Evolutionary conservation across 2,329 filamentous ascomycete genomes (phyloP).

Genomic region (Beauveria australis): DNA sequence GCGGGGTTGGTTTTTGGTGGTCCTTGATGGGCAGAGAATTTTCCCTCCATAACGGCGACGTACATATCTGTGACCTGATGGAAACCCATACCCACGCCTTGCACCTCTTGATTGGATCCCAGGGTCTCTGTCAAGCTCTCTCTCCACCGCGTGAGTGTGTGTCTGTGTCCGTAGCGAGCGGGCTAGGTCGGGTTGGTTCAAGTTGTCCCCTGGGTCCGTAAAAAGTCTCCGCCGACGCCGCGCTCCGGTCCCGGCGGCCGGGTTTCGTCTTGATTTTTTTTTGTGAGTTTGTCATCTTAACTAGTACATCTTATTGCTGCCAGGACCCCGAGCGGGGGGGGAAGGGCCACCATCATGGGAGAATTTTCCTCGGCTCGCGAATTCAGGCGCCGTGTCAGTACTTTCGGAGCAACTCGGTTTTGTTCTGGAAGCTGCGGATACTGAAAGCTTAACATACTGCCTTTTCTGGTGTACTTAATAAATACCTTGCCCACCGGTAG

Average conservation of each 20-base stretch:
- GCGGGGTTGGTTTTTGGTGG: neutral
- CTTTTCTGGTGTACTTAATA: neutral
- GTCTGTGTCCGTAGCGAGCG: neutral
- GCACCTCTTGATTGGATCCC: neutral
- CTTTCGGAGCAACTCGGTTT: too few species aligned
- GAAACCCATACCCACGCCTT: conserved; percentile 1
- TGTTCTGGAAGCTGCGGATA: neutral
- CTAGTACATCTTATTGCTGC: neutral
- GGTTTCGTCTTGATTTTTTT: neutral
- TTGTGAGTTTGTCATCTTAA: neutral
- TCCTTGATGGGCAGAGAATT: conserved; percentile 6
- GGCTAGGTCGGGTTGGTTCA: neutral
- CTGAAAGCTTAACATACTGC: neutral
- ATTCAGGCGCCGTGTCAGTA: too few species aligned
- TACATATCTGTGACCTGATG: conserved; percentile 5
- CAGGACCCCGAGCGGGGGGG: neutral
- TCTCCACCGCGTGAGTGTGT: neutral
- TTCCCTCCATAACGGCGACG: neutral
- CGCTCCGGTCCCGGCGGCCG: conserved; percentile 7
- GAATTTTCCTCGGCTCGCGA: too few species aligned
- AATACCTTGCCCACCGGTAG: neutral
- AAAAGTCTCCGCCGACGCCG: neutral
- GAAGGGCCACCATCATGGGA: too few species aligned
- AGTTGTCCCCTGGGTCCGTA: neutral
- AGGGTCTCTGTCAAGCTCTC: neutral